These are phyloP conservation scores for Parachaetomium inaequale DNA, from an alignment of 495 filamentous ascomycete species.

Conservation along the genomic window DNA sequence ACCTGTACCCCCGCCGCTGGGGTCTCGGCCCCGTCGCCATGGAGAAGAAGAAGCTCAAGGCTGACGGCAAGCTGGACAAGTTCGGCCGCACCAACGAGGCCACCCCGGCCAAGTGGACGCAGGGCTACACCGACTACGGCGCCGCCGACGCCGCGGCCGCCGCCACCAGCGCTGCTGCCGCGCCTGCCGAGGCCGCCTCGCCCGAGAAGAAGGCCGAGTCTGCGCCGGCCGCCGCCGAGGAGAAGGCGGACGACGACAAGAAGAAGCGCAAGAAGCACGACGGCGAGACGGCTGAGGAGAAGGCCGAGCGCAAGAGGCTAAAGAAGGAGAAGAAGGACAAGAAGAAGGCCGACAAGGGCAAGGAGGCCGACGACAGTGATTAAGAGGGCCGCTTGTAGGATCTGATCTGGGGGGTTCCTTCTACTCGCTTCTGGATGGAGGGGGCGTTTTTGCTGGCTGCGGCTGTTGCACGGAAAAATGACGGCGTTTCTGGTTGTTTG, in stretches of 20 bases:
- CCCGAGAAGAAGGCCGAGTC: conserved; percentile 33
- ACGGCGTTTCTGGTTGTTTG: conserved; percentile 14
- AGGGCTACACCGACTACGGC: conserved; percentile 83
- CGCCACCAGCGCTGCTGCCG: conserved; percentile 19
- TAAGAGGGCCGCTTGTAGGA: not conserved
- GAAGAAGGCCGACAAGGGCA: conserved; percentile 50
- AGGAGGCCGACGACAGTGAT: conserved; percentile 44
- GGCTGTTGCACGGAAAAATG: conserved; percentile 16
- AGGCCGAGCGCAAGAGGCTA: conserved; percentile 68
- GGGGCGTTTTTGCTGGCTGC: conserved; percentile 13
- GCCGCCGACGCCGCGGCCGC: conserved; percentile 37
- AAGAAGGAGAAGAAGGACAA: conserved; percentile 71
- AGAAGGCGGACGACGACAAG: conserved; percentile 37
- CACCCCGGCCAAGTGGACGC: conserved; percentile 87
- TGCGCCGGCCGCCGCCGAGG: conserved; percentile 43
- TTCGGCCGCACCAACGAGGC: conserved; percentile 86
- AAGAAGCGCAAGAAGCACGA: conserved; percentile 86
- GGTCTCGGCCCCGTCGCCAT: conserved; percentile 83
- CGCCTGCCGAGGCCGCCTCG: conserved; percentile 32
- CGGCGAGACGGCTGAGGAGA: conserved; percentile 72
- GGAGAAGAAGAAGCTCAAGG: conserved; percentile 99
- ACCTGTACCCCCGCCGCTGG: conserved; percentile 93
- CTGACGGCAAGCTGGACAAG: conserved; percentile 96
- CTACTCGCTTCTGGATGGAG: conserved; percentile 9
- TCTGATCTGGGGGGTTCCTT: conserved; percentile 1